phyloP scores from a whole-genome alignment of 2,329 filamentous ascomycete species.

The Dothiorella sarmentorum region DNA sequence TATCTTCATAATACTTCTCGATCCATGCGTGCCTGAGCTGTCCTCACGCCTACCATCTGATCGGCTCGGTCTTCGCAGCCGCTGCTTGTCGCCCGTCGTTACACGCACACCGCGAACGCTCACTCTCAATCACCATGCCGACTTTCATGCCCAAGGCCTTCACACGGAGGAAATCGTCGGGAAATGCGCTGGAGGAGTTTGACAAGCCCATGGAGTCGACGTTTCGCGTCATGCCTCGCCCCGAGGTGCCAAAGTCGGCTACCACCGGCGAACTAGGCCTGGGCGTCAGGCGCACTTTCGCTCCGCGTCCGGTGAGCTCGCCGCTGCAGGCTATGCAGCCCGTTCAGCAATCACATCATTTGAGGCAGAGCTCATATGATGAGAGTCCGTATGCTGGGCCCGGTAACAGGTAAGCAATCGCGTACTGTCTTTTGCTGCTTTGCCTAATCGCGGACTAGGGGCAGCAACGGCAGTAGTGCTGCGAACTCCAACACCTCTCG shows the following conservation, averaged over 20 bases:
- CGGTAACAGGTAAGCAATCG: constrained; percentile 10
- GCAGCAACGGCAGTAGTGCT: constrained; percentile 41
- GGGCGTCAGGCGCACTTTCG: constrained; percentile 11
- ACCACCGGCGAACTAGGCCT: constrained; percentile 19
- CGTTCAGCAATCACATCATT: constrained; percentile 1
- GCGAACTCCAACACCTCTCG: constrained; percentile 31
- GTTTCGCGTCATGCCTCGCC: constrained; percentile 35
- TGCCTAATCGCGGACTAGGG: constrained; percentile 26
- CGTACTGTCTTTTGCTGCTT: neutral
- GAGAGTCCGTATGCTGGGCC: constrained; percentile 23
- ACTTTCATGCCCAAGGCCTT: constrained; percentile 26
- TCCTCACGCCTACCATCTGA: neutral
- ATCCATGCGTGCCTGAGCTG: constrained; percentile 6
- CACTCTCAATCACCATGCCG: constrained; percentile 9
- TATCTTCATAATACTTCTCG: neutral
- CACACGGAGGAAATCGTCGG: constrained; percentile 36
- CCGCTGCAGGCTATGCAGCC: neutral
- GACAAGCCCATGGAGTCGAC: constrained; percentile 24
- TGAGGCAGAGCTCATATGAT: constrained; percentile 16
- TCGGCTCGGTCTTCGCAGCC: constrained; percentile 7
- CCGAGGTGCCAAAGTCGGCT: constrained; percentile 30
- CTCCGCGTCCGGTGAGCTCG: constrained; percentile 15
- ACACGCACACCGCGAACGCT: neutral
- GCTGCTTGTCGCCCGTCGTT: constrained; percentile 6
- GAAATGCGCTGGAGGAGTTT: constrained; percentile 33